Evolutionary conservation across 2,329 filamentous ascomycete genomes (phyloP).

Genomic region (Fusarium circinatum): DNA sequence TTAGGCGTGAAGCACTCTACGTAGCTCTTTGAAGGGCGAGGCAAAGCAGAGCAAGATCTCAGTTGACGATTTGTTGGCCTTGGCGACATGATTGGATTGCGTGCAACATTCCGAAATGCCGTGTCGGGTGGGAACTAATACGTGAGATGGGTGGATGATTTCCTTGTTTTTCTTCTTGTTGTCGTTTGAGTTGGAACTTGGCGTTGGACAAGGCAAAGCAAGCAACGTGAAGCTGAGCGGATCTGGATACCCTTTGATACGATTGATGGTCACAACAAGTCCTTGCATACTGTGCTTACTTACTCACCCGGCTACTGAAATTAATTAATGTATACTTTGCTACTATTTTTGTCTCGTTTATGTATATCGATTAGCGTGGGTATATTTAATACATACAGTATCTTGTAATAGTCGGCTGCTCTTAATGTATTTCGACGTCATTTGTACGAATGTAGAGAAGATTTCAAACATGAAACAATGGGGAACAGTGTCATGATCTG

Average conservation of each 20-base stretch:
- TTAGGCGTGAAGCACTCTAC: neutral
- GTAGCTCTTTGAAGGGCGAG: neutral
- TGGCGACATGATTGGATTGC: conserved; percentile 21
- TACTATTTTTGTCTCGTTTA: conserved; percentile 6
- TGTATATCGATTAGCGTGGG: neutral
- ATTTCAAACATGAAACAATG: conserved; percentile 24
- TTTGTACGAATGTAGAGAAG: conserved; percentile 11
- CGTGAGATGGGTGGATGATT: conserved; percentile 13
- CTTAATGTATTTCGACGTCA: conserved; percentile 21
- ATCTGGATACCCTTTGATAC: conserved; percentile 17
- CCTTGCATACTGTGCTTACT: neutral
- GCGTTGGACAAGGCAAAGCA: conserved; percentile 2
- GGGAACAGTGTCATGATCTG: conserved; percentile 29
- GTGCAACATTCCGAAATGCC: conserved; percentile 19
- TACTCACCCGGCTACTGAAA: neutral
- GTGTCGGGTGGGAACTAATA: conserved; percentile 21
- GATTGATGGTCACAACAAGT: conserved; percentile 1
- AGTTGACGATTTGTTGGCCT: conserved; percentile 9
- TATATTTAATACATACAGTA: neutral
- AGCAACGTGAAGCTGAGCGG: neutral
- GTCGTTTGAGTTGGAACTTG: conserved; percentile 14
- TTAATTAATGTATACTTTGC: conserved; percentile 13
- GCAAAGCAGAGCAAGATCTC: neutral
- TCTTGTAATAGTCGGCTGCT: neutral
- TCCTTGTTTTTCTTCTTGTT: conserved; percentile 28